A percentile compares a stretch with the other conserved stretches of the same genome.
phyloP scores from a whole-genome alignment of 2,329 filamentous ascomycete genomes.

The Fusarium siculi region DNA sequence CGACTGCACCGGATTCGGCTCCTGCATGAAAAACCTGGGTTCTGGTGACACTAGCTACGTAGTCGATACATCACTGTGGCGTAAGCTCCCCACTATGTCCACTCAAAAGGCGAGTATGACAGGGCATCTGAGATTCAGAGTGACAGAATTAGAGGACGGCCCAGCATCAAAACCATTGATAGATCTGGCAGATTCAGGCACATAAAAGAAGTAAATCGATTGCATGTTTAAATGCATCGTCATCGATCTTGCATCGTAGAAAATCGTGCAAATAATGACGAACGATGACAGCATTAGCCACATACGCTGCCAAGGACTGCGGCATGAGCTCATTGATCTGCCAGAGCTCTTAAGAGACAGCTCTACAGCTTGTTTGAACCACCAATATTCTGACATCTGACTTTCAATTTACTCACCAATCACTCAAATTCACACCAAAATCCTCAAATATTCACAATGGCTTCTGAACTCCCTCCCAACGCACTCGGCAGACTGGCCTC shows the following conservation, averaged over 20 bases:
- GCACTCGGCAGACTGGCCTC: background rate
- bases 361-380: background rate
- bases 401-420: no score
- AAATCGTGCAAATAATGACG: background rate
- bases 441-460: background rate
- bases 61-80: background rate
- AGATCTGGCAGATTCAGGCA: background rate
- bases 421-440: background rate
- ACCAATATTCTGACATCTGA: background rate
- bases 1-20: rapidly evolving
- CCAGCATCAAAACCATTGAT: background rate
- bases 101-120: background rate
- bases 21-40: background rate
- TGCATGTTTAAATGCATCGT: background rate
- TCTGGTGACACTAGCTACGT: background rate
- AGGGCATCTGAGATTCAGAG: background rate
- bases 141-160: background rate
- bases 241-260: background rate
- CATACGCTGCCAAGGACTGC: background rate
- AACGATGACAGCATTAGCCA: background rate
- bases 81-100: background rate
- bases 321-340: background rate
- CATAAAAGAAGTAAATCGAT: background rate
- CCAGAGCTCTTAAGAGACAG: background rate
- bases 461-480: background rate